Evolutionary conservation across 2,329 filamentous ascomycete species (phyloP), one percentile per base, ranked within the genome.

Genomic region (Penicillium sp.): DNA sequence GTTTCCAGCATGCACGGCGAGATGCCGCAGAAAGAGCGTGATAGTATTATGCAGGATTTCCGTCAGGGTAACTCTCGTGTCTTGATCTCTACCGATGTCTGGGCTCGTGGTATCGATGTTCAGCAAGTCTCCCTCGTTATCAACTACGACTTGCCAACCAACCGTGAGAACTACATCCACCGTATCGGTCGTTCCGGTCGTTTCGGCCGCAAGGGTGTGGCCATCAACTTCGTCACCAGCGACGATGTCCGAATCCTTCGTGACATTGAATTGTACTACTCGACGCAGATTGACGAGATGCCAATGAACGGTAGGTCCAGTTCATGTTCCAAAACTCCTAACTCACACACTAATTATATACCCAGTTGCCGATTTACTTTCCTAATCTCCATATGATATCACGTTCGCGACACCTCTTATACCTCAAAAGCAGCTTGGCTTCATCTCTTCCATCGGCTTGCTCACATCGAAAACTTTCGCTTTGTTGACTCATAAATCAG

Each of bases 41-140:
- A 97, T 76, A 82, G 95, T 71, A 99, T 99, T 77, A 99, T 99
- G 93, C 95, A 99, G 85, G 93, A 99, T 81, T 99, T 99, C 88
- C 90, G 93, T 69, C 95, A 91, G 63, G 93, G 93, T 63, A 96
- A 91, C 73, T 96, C 91, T 60, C 91, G 93, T 87, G 93, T 99
- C 64, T 82, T 99, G 70, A 99, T 99, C 70, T 90, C 93, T 75
- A 99, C 93, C 60, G 93, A 99, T 72, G 83, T 99, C 59, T 82
- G 96, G 74, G 93, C 93, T 72, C 92, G 93, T 87, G 93, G 93
- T 86, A 99, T 99, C 77, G 93, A 99, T 77, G 93, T 99, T 69
- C 93, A 99, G 82, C 93, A 99, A 80, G 93, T 99, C 56, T 96
- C 92, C 53, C 82, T 99, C 72, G 93, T 99, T 79, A 99, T 99